Conservation (phyloP, 495 filamentous ascomycete genomes). For the Lasiosphaeriaceae sp. region DNA sequence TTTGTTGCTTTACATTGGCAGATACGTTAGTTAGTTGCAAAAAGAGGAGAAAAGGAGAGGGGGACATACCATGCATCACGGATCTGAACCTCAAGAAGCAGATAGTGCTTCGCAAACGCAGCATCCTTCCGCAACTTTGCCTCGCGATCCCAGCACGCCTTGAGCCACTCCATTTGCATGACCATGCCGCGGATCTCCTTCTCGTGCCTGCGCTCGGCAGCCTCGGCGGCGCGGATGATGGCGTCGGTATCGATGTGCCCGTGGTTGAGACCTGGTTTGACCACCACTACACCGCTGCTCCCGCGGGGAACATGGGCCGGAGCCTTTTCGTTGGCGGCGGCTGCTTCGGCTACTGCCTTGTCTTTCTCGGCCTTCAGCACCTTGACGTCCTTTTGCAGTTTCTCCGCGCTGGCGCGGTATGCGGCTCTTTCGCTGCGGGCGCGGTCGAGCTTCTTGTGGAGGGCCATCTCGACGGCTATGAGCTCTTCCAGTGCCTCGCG, state of each 20-base stretch:
- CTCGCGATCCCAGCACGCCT: slow-evolving; percentile 73
- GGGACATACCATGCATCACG: slow-evolving; percentile 78
- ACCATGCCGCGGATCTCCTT: slow-evolving; percentile 79
- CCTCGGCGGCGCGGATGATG: slow-evolving; percentile 48
- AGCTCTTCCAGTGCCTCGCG: slow-evolving; percentile 33
- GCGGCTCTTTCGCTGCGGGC: slow-evolving; percentile 40
- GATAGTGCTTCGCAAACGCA: slow-evolving; percentile 73
- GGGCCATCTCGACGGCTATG: slow-evolving; percentile 23
- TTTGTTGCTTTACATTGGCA: slow-evolving; percentile 64
- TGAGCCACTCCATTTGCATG: slow-evolving; percentile 87
- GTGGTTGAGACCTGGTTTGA: slow-evolving; percentile 4
- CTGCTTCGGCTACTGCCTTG: slow-evolving; percentile 24
- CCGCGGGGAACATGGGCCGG: slow-evolving; percentile 7
- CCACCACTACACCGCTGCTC: background rate
- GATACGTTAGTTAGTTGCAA: slow-evolving; percentile 2
- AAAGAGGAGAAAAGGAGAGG: slow-evolving; percentile 12
- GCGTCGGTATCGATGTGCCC: slow-evolving; percentile 29
- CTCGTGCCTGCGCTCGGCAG: slow-evolving; percentile 59
- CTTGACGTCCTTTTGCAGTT: slow-evolving; percentile 39
- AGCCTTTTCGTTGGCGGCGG: slow-evolving; percentile 17
- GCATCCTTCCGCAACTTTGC: slow-evolving; percentile 71
- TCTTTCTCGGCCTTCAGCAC: slow-evolving; percentile 36
- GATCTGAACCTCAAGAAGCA: slow-evolving; percentile 74
- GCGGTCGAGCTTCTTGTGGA: slow-evolving; percentile 45
- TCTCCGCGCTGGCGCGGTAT: slow-evolving; percentile 41